These are phyloP conservation scores for Chaetomium tenue DNA, from an alignment of 495 filamentous ascomycete genomes.

Conservation along the genomic window DNA sequence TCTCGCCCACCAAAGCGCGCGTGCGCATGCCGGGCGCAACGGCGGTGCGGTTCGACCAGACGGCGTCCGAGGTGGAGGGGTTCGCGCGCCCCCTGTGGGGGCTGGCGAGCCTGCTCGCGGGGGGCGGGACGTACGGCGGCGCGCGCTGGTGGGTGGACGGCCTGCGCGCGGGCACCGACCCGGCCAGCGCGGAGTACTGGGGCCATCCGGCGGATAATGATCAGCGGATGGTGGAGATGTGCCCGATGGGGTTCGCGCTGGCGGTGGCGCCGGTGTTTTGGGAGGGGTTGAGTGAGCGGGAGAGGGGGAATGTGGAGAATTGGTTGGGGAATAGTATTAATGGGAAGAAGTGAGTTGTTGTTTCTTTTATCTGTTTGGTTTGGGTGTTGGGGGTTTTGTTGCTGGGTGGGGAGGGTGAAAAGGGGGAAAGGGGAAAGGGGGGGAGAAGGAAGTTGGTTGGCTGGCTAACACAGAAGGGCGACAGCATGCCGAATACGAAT, in stretches of 20 bases:
- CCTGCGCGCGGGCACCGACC: constrained; percentile 65
- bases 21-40: constrained; percentile 62
- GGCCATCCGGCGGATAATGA: constrained; percentile 68
- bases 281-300: constrained; percentile 58
- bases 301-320: constrained; percentile 59
- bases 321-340: constrained; percentile 73
- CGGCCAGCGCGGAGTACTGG: constrained; percentile 67
- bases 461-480: constrained; percentile 5
- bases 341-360: constrained; percentile 59
- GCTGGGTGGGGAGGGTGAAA: neutral
- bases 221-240: constrained; percentile 85
- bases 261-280: constrained; percentile 66
- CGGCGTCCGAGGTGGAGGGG: constrained; percentile 73
- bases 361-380: neutral
- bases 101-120: constrained; percentile 64
- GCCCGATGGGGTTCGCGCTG: constrained; percentile 64
- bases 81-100: constrained; percentile 74
- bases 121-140: constrained; percentile 60
- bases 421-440: neutral
- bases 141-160: constrained; percentile 65
- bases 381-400: neutral
- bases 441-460: neutral
- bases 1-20: constrained; percentile 57
- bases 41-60: constrained; percentile 69
- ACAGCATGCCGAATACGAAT: constrained; percentile 57